Evolutionary conservation across 306 rosid genomes (phyloP).

Genomic region (Corylus heterophylla): DNA sequence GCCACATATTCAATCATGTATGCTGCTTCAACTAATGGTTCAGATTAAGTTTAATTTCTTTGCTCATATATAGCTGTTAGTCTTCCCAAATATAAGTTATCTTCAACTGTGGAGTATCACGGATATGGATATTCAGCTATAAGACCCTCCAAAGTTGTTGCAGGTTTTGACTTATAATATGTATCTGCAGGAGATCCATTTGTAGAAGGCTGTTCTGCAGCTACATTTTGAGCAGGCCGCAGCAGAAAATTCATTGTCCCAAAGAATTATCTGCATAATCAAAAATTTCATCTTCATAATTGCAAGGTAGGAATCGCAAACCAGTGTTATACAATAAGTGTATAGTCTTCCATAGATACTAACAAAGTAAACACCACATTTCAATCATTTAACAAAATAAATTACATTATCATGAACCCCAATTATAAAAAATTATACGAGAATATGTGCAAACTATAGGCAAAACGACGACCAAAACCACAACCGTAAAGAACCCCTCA

Average conservation of each 20-base stretch:
- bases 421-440: not conserved
- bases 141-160: slow-evolving; percentile 49
- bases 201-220: slow-evolving; percentile 44
- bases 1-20: not conserved
- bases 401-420: not conserved
- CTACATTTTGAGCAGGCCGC: slow-evolving; percentile 50
- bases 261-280: slow-evolving; percentile 32
- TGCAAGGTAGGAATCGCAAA: not conserved
- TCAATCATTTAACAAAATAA: not conserved
- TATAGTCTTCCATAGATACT: not conserved
- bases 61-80: too few relatives aligned
- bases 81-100: not conserved
- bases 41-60: too few relatives aligned
- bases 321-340: not conserved
- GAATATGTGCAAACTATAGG: not conserved
- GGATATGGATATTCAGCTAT: slow-evolving; percentile 53
- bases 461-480: not conserved
- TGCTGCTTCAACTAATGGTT: too few relatives aligned
- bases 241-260: slow-evolving; percentile 73
- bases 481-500: not conserved
- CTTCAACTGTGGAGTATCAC: slow-evolving; percentile 39
- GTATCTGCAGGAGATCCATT: slow-evolving; percentile 45
- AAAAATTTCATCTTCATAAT: not conserved
- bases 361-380: not conserved
- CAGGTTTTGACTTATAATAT: slow-evolving; percentile 45